Evolutionary conservation across 768 basidiomycete species (phyloP).

Genomic region (Leccinum subtestaceum): DNA sequence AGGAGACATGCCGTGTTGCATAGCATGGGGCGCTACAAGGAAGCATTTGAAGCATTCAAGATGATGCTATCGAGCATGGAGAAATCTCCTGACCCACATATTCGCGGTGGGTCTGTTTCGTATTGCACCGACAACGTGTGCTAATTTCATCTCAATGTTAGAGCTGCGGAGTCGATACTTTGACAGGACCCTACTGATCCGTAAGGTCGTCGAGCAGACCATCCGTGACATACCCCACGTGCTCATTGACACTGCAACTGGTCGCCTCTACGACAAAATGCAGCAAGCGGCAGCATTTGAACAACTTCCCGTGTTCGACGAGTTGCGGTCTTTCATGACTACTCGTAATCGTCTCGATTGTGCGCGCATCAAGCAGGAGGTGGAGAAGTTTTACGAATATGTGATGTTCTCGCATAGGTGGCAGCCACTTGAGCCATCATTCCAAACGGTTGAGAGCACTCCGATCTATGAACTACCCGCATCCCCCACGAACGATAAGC

Average conservation of each 20-base stretch:
- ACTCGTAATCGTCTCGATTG: not conserved
- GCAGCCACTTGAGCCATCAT: not conserved
- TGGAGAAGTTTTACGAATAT: not conserved
- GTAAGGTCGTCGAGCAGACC: not conserved
- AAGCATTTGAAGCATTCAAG: not conserved
- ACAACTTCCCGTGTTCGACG: not conserved
- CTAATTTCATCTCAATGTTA: not conserved
- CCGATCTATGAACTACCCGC: not conserved
- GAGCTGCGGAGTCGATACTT: not conserved
- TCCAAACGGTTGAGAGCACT: not conserved
- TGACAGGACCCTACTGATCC: not conserved
- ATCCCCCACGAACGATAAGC: not conserved
- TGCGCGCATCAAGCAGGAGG: not conserved
- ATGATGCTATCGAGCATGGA: not conserved
- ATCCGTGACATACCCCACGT: not conserved
- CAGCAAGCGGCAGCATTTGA: not conserved
- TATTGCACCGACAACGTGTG: not conserved
- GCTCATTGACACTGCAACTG: not conserved
- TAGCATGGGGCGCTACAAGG: not conserved
- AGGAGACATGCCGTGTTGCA: not conserved
- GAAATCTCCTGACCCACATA: not conserved
- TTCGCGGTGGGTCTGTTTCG: not conserved
- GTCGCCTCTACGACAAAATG: not conserved
- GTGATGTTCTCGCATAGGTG: not conserved
- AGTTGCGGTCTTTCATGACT: not conserved